phyloP scores from a whole-genome alignment of 2,329 filamentous ascomycete species.

The Ophiostoma perfectum region DNA sequence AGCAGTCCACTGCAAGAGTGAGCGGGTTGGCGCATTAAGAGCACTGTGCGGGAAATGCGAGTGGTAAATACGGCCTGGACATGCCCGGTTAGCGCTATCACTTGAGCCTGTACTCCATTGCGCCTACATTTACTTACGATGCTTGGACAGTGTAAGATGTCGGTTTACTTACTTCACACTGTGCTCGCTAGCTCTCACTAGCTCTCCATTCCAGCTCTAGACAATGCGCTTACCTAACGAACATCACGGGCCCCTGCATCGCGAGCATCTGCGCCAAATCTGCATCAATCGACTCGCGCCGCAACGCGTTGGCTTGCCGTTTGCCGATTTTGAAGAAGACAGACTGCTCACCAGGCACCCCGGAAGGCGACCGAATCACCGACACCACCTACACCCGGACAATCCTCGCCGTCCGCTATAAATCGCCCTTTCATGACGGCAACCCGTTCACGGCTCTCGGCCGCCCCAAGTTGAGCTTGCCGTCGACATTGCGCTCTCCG shows the following conservation, averaged over 20 bases:
- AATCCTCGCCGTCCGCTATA: neutral
- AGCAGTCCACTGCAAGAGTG: neutral
- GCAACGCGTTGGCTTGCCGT: neutral
- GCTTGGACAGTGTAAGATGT: too few species aligned
- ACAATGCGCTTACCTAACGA: neutral
- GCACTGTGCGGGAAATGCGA: too few species aligned
- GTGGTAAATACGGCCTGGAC: too few species aligned
- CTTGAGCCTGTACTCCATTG: too few species aligned
- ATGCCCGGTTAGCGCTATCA: too few species aligned
- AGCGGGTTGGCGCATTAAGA: neutral
- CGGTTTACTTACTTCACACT: too few species aligned
- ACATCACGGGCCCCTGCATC: neutral
- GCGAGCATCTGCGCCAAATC: neutral
- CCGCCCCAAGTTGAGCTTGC: conserved; percentile 10
- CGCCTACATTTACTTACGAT: too few species aligned
- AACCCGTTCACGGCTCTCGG: conserved; percentile 1
- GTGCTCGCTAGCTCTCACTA: too few species aligned
- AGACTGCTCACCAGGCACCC: neutral
- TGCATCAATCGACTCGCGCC: neutral
- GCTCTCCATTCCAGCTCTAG: too few species aligned
- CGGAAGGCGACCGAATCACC: neutral
- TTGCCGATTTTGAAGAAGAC: too few species aligned
- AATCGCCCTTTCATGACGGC: conserved; percentile 8
- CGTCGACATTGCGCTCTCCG: neutral
- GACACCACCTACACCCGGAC: neutral